Conservation (phyloP, 2,329 filamentous ascomycete species). For the Cladophialophora yegresii region DNA sequence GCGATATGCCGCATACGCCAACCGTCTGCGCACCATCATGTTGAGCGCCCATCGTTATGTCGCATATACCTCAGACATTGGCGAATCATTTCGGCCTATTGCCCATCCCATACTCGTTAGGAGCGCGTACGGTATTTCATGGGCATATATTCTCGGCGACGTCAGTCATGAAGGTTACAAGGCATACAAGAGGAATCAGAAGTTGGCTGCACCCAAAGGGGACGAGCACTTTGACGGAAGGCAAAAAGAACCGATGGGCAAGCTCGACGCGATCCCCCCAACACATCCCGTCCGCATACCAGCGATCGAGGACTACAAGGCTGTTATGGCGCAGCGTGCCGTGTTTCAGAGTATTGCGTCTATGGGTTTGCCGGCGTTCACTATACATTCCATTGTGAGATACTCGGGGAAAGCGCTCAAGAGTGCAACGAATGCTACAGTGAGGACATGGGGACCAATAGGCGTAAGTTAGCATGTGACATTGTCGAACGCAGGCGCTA, state of each 20-base stretch:
- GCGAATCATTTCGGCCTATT: conserved; percentile 91
- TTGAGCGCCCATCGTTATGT: conserved; percentile 92
- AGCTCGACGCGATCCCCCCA: conserved; percentile 38
- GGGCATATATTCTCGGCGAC: conserved; percentile 89
- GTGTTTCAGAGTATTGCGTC: conserved; percentile 88
- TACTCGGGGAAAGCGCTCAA: conserved; percentile 89
- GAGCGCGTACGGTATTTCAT: conserved; percentile 84
- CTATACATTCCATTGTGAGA: conserved; percentile 87
- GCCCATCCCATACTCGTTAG: conserved; percentile 82
- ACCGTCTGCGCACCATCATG: conserved; percentile 81
- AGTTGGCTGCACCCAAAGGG: conserved; percentile 67
- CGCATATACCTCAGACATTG: conserved; percentile 94
- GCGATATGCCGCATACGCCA: conserved; percentile 90
- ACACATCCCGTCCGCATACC: conserved; percentile 55
- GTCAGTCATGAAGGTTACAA: conserved; percentile 94
- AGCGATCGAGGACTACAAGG: conserved; percentile 83
- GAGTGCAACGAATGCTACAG: conserved; percentile 69
- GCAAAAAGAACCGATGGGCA: conserved; percentile 55
- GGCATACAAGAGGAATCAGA: conserved; percentile 84
- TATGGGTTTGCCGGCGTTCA: conserved; percentile 93
- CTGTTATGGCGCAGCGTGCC: conserved; percentile 86
- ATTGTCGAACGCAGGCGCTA: conserved; percentile 9
- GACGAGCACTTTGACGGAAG: conserved; percentile 40
- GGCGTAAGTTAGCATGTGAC: conserved; percentile 62
- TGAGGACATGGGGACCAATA: conserved; percentile 88